phyloP scores from a whole-genome alignment of 208 protist genomes.

The Acanthamoeba sp. region DNA sequence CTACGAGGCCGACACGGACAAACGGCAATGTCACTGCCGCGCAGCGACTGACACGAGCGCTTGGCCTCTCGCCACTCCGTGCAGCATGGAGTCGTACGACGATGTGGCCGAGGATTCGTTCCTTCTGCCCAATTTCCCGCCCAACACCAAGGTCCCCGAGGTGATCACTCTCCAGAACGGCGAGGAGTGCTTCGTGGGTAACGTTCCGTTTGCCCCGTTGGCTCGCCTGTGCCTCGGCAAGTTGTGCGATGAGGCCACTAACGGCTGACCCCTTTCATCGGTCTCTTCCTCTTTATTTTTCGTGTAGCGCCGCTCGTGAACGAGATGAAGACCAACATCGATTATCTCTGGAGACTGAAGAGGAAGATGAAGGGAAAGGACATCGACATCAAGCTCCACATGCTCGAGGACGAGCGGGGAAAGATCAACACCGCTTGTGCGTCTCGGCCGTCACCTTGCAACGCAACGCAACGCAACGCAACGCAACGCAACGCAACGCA shows the following conservation, averaged over 20 bases:
- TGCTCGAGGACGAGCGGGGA: neutral
- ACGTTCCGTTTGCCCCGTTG: too few species aligned
- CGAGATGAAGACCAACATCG: slow-evolving; percentile 29
- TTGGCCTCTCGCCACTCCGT: too few species aligned
- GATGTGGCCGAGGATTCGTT: neutral
- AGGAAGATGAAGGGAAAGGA: neutral
- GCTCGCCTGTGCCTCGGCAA: neutral
- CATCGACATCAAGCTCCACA: neutral
- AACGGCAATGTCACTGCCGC: neutral
- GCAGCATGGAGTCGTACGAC: neutral
- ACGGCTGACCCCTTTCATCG: too few species aligned
- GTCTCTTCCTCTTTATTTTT: neutral
- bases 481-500: neutral
- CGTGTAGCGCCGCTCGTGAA: neutral
- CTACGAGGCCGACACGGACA: neutral
- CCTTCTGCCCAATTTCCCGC: slow-evolving; percentile 19
- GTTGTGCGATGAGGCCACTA: too few species aligned
- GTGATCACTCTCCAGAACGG: neutral
- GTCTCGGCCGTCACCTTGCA: neutral
- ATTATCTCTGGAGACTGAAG: neutral
- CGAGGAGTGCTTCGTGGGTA: slow-evolving; percentile 13
- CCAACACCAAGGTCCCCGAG: neutral
- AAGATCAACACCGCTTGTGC: slow-evolving; percentile 4
- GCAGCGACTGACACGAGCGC: neutral
- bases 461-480: too few species aligned